Evolutionary conservation across 352 stramenopile genomes (phyloP).

Genomic region (Globisporangium acanthophoron): DNA sequence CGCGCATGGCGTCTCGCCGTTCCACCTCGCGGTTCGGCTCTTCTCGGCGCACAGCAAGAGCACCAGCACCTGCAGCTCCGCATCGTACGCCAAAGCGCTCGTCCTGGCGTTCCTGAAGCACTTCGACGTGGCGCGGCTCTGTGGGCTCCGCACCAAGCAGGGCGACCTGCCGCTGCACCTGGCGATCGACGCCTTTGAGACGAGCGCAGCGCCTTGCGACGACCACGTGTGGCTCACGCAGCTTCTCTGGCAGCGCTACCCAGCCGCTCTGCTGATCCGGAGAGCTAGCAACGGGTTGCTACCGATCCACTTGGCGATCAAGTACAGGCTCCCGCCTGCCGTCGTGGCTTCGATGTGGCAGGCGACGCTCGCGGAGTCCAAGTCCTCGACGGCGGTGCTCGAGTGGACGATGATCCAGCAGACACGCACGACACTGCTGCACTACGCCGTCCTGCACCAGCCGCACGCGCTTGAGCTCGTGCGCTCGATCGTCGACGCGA

Average conservation of each 20-base stretch:
- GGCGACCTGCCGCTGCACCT: conserved; percentile 51
- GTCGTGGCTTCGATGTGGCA: conserved; percentile 16
- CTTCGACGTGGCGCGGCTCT: conserved; percentile 21
- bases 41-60: conserved; percentile 11
- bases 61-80: not conserved
- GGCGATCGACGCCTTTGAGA: conserved; percentile 32
- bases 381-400: not conserved
- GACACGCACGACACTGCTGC: conserved; percentile 45
- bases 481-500: conserved; percentile 20
- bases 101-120: conserved; percentile 38
- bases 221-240: conserved; percentile 21
- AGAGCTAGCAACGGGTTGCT: conserved; percentile 25
- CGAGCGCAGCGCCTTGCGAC: not conserved
- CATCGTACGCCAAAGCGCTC: conserved; percentile 24
- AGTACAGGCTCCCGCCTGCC: conserved; percentile 25
- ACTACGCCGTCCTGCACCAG: conserved; percentile 52
- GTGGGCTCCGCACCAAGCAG: conserved; percentile 23
- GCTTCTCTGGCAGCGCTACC: conserved; percentile 16
- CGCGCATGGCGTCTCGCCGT: conserved; percentile 26
- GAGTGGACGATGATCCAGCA: conserved; percentile 22
- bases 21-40: conserved; percentile 37
- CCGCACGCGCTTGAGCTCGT: conserved; percentile 21
- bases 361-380: conserved; percentile 3
- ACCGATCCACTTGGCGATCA: conserved; percentile 39
- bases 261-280: conserved; percentile 13